A percentile compares a stretch with the other conserved stretches of the same genome.
These are phyloP conservation scores for Polygonum aviculare DNA, from an alignment of 148 eudicot species.

Conservation along the genomic window DNA sequence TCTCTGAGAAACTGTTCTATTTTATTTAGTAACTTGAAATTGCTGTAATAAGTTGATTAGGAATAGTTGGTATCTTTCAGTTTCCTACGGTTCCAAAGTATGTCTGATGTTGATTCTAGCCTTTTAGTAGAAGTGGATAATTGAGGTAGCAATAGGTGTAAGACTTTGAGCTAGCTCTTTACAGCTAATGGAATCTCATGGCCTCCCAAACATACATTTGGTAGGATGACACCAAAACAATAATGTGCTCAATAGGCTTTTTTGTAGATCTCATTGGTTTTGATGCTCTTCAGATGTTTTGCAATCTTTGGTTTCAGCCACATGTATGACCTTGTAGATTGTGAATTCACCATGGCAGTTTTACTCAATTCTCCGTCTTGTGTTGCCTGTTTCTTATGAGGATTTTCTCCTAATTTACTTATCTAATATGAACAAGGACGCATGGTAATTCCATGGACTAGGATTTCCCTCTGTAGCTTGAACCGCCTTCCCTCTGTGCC, in stretches of 20 bases:
- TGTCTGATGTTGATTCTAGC: background rate
- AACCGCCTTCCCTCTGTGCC: too few relatives aligned
- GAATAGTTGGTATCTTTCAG: constrained; percentile 1
- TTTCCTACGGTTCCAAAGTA: background rate
- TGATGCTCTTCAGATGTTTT: background rate
- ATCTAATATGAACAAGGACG: too few relatives aligned
- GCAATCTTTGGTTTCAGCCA: background rate
- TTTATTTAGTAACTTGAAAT: background rate
- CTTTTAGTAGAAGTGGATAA: constrained; percentile 1
- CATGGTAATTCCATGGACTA: too few relatives aligned
- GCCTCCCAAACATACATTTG: background rate
- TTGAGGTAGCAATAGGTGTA: background rate
- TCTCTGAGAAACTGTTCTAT: background rate
- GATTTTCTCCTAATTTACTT: background rate
- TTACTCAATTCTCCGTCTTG: background rate
- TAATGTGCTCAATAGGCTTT: background rate
- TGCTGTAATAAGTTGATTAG: background rate
- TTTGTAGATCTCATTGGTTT: background rate
- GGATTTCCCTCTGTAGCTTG: too few relatives aligned
- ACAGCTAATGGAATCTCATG: background rate
- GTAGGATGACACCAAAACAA: background rate
- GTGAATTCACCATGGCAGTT: background rate
- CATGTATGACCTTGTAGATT: background rate
- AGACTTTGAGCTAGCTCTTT: constrained; percentile 1
- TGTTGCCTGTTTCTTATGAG: background rate